Conservation (phyloP, 768 basidiomycete species). For the Tricholoma bakamatsutake region DNA sequence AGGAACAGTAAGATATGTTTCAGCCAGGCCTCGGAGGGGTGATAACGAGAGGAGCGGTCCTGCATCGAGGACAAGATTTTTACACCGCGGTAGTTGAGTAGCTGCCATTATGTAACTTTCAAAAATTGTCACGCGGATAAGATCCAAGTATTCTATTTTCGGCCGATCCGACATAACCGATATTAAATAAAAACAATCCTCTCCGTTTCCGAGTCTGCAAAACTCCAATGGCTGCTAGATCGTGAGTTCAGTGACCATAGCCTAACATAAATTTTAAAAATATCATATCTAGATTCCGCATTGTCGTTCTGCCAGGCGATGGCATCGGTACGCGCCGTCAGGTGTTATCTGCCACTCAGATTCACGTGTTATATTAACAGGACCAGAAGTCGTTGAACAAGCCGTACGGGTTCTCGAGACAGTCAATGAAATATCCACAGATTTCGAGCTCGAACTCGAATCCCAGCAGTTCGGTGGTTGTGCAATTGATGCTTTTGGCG, state of each 20-base stretch:
- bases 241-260: constrained; percentile 25
- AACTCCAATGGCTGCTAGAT: constrained; percentile 35
- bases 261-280: neutral
- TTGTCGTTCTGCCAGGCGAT: constrained; percentile 92
- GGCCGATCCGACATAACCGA: constrained; percentile 9
- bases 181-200: neutral
- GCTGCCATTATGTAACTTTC: constrained; percentile 8
- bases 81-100: constrained; percentile 44
- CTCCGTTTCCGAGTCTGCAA: constrained; percentile 1
- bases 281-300: constrained; percentile 57
- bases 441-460: constrained; percentile 70
- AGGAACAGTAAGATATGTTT: constrained; percentile 81
- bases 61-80: constrained; percentile 86
- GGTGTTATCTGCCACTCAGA: neutral
- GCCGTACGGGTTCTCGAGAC: constrained; percentile 79
- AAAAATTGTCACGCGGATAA: neutral
- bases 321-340: constrained; percentile 70
- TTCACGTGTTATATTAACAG: constrained; percentile 27
- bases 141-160: neutral
- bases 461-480: constrained; percentile 83
- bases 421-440: constrained; percentile 53
- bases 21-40: constrained; percentile 84
- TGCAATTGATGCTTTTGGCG: constrained; percentile 86
- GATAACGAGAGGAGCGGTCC: constrained; percentile 87
- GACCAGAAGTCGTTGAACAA: constrained; percentile 86